Percentiles rank a stretch among this genome's conserved stretches.
Evolutionary conservation across 352 stramenopile genomes (phyloP).

Genomic region (Phytophthora colocasiae): DNA sequence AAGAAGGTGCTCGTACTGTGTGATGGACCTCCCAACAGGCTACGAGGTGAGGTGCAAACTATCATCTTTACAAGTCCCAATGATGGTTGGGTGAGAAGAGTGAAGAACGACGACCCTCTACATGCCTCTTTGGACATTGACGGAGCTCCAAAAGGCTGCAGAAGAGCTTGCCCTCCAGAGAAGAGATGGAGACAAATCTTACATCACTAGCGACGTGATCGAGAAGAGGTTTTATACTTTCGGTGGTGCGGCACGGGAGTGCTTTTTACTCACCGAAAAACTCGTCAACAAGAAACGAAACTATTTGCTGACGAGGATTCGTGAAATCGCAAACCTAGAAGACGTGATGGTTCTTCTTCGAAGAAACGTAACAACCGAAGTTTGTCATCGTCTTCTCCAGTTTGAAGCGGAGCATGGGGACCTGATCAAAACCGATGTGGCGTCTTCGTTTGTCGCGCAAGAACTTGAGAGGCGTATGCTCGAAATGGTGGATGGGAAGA

Average conservation of each 20-base stretch:
- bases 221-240: conserved; percentile 2
- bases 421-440: neutral
- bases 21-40: neutral
- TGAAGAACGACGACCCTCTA: neutral
- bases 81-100: neutral
- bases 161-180: neutral
- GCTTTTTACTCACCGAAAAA: neutral
- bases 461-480: neutral
- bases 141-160: neutral
- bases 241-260: conserved; percentile 1
- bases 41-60: neutral
- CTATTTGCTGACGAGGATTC: neutral
- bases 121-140: neutral
- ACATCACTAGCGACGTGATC: neutral
- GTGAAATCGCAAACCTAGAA: neutral
- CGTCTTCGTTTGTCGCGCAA: neutral
- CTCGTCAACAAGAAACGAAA: neutral
- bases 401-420: neutral
- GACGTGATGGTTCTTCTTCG: neutral
- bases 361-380: neutral
- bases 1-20: neutral
- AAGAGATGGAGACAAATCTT: neutral
- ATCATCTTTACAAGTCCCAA: neutral
- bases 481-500: neutral
- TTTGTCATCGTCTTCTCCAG: neutral